phyloP scores from a whole-genome alignment of 2,329 filamentous ascomycete species.

The Cladosporium sp. region DNA sequence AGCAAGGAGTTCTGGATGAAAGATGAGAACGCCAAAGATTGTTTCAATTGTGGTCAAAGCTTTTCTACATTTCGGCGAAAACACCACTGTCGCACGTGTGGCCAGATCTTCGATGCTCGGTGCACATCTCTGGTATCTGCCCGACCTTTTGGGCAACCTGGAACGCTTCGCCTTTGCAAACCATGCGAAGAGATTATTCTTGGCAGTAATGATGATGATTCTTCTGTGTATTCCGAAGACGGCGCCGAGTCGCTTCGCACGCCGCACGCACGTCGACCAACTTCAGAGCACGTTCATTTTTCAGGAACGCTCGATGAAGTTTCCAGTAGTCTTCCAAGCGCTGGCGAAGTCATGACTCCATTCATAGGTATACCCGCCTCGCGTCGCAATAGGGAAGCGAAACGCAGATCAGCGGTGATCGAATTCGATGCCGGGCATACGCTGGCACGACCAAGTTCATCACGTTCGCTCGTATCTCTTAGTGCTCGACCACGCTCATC shows the following conservation, averaged over 20 bases:
- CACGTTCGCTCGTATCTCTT: conserved; percentile 77
- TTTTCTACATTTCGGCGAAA: conserved; percentile 95
- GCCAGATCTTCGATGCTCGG: conserved; percentile 97
- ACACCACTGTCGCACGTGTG: conserved; percentile 91
- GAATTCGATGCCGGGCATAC: conserved; percentile 80
- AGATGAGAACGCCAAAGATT: conserved; percentile 96
- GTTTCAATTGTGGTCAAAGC: conserved; percentile 82
- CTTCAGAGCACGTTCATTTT: conserved; percentile 5
- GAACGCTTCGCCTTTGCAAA: conserved; percentile 84
- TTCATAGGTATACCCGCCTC: conserved; percentile 64
- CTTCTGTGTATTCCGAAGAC: conserved; percentile 81
- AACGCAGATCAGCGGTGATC: conserved; percentile 80
- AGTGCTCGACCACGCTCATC: conserved; percentile 69
- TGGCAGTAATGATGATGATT: conserved; percentile 83
- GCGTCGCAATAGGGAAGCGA: conserved; percentile 65
- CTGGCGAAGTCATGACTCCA: conserved; percentile 45
- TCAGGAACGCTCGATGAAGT: conserved; percentile 19
- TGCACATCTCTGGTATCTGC: conserved; percentile 91
- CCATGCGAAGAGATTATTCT: conserved; percentile 89
- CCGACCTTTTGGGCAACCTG: conserved; percentile 78
- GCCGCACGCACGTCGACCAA: conserved; percentile 16
- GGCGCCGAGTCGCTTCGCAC: conserved; percentile 38
- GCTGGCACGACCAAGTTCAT: conserved; percentile 86
- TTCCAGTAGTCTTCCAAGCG: conserved; percentile 21
- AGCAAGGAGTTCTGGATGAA: conserved; percentile 99